These are phyloP conservation scores for Glycine soja DNA, from an alignment of 306 rosid genomes.

Conservation along the genomic window DNA sequence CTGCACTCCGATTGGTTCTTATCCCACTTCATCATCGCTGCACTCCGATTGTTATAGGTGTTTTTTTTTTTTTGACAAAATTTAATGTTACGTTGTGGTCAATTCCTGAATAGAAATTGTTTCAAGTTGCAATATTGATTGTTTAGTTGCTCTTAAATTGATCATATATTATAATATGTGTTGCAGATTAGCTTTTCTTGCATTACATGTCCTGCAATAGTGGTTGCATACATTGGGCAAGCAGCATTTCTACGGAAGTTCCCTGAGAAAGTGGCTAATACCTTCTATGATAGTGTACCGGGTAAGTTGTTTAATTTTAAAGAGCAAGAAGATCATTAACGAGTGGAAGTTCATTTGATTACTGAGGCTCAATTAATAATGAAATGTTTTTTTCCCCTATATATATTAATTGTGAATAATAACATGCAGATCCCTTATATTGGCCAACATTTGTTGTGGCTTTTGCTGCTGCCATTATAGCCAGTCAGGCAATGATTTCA, in stretches of 20 bases:
- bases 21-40: too few relatives aligned
- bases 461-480: conserved; percentile 78
- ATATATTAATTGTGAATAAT: neutral
- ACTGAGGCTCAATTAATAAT: neutral
- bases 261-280: conserved; percentile 43
- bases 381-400: neutral
- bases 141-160: neutral
- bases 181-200: conserved; percentile 57
- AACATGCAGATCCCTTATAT: conserved; percentile 62
- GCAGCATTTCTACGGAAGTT: conserved; percentile 53
- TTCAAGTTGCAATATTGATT: neutral
- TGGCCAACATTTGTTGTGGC: conserved; percentile 94
- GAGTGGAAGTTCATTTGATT: neutral
- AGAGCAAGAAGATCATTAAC: neutral
- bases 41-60: too few relatives aligned
- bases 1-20: neutral
- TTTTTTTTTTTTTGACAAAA: too few relatives aligned
- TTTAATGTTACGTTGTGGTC: too few relatives aligned
- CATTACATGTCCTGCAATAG: conserved; percentile 48
- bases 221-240: conserved; percentile 53
- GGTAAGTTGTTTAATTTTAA: conserved; percentile 44
- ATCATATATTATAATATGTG: conserved; percentile 5
- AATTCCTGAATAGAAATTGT: too few relatives aligned
- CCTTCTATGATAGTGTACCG: conserved; percentile 56
- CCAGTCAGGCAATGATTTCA: conserved; percentile 91